Evolutionary conservation across 129 eudicot species (phyloP), one percentile per base, ranked within the genome.

Genomic region (Flaveria brownii): DNA sequence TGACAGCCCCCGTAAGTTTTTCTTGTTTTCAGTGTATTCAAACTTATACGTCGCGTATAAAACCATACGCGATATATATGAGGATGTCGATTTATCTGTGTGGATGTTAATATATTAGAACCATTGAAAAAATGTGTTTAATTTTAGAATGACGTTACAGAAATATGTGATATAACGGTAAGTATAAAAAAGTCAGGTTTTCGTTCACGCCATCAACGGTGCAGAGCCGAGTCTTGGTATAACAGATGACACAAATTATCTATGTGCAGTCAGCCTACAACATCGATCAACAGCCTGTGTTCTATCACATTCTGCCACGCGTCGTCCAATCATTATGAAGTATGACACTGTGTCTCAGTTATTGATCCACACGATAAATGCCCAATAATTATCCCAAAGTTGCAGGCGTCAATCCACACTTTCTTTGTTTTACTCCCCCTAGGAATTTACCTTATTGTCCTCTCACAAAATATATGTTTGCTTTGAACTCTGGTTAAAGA

Each of bases 291-390:
- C 41, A 60, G 7, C 66, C 39, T 60, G 3, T 25, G 66, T 23
- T 10, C 4, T 52, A 52, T n/a, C 10, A 52, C 18, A 60, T 60
- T 12, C 17, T 60, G 66, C 36, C 66, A 60, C 66, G 66, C 25
- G 41, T 25, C 66, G 66, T 25, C 36, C 66, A 60, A 60, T 60
- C 66, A 60, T 60, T 60, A 60, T 25, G 26, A 60, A 36, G 41
- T 36, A 5, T 36, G 41, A 36, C 41, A 36, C 41, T 36, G 41
- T 36, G 41, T 36, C n/a, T 55, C 61, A 17, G 6, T 50, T 50
- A 0, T 13, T 50, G 17, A 13, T 14, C 16, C 17, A 15, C 16
- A 49, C 6, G 55, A 49, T 49, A 49, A 49, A 14, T 49, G 28
- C 30, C 63, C 59, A 16, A 52, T 16, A 52, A 15, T 54, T 16